Conservation (phyloP, 306 rosid species). For the Cercis canadensis region DNA sequence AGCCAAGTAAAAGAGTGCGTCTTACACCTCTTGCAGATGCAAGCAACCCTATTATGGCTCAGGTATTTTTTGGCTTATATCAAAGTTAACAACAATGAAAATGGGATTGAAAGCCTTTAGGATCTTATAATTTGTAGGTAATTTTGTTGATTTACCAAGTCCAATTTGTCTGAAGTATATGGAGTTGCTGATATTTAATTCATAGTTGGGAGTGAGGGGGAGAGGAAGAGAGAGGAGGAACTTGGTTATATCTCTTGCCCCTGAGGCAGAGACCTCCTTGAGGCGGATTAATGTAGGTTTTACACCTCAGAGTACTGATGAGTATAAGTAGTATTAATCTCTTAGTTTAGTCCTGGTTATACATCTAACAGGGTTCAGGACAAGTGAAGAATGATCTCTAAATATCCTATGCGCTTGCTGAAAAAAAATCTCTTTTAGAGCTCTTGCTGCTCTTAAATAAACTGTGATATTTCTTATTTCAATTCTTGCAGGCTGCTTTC, state of each 20-base stretch:
- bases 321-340: neutral
- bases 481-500: slow-evolving; percentile 75
- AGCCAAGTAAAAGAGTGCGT: slow-evolving; percentile 62
- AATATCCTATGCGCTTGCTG: slow-evolving; percentile 1
- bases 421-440: slow-evolving; percentile 5
- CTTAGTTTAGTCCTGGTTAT: neutral
- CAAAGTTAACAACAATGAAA: neutral
- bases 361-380: neutral
- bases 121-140: neutral
- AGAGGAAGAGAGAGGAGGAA: too few species aligned
- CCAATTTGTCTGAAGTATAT: neutral
- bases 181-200: neutral
- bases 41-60: slow-evolving; percentile 99
- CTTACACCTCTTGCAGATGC: slow-evolving; percentile 97
- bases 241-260: neutral
- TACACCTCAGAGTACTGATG: neutral
- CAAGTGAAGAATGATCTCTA: slow-evolving; percentile 19
- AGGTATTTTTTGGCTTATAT: slow-evolving; percentile 51
- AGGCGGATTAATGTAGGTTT: too few species aligned
- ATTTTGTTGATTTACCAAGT: too few species aligned
- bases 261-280: neutral
- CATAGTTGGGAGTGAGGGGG: slow-evolving; percentile 6
- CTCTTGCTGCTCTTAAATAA: slow-evolving; percentile 3
- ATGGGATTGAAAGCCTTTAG: neutral
- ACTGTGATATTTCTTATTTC: slow-evolving; percentile 17